These are phyloP conservation scores for Chamaecyparis obtusa DNA, from an alignment of 75 land plant genomes.

Conservation along the genomic window DNA sequence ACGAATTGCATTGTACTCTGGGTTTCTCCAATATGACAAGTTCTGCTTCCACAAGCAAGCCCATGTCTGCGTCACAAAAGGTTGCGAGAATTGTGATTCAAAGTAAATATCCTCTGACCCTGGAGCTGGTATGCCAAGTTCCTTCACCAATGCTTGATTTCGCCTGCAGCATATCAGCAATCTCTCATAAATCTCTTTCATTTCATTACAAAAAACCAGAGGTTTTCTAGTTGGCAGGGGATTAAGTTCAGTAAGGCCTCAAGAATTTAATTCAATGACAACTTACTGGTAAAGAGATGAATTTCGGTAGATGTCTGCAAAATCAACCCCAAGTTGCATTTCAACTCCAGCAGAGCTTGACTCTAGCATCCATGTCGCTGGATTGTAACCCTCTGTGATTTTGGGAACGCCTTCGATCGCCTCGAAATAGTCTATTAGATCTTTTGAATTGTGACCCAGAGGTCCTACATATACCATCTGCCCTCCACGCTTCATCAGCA, in stretches of 20 bases:
- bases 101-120: slow-evolving; percentile 37
- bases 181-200: background rate
- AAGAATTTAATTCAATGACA: background rate
- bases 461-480: slow-evolving; percentile 46
- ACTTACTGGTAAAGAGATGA: slow-evolving; percentile 25
- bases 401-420: slow-evolving; percentile 21
- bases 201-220: background rate
- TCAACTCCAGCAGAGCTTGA: slow-evolving; percentile 22
- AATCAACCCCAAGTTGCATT: slow-evolving; percentile 23
- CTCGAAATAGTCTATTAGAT: slow-evolving; percentile 48
- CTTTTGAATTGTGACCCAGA: slow-evolving; percentile 36
- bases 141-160: slow-evolving; percentile 25
- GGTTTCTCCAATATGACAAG: slow-evolving; percentile 53
- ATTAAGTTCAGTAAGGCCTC: too few species aligned
- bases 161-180: slow-evolving; percentile 6
- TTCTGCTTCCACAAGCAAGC: slow-evolving; percentile 57
- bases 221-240: too few species aligned
- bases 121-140: slow-evolving; percentile 17
- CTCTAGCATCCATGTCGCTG: slow-evolving; percentile 66
- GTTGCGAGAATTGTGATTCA: slow-evolving; percentile 23
- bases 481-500: slow-evolving; percentile 52
- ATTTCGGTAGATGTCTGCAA: slow-evolving; percentile 28
- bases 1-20: slow-evolving; percentile 34
- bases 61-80: slow-evolving; percentile 22
- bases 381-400: slow-evolving; percentile 44